Percentiles rank a stretch among this genome's conserved stretches.
Conservation (phyloP, 768 basidiomycete species). For the Trametes cingulata region DNA sequence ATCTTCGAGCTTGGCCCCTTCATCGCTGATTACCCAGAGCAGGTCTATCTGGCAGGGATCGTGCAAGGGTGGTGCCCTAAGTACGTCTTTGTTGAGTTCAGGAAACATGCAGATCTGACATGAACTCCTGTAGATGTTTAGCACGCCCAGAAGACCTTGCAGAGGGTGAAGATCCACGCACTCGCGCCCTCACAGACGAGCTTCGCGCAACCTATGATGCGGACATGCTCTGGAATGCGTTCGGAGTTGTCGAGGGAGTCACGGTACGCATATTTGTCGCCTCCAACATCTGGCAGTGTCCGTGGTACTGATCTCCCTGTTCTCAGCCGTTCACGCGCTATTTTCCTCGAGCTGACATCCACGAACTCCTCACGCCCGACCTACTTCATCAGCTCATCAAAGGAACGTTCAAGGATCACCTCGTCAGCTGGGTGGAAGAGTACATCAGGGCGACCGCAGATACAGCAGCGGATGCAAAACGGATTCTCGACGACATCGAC, state of each 20-base stretch:
- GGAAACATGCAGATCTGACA: too few relatives aligned
- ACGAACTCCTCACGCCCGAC: background rate
- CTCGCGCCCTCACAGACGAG: too few relatives aligned
- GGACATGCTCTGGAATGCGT: too few relatives aligned
- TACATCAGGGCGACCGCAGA: background rate
- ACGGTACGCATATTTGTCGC: too few relatives aligned
- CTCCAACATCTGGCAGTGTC: background rate
- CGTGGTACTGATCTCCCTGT: background rate
- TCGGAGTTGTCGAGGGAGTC: too few relatives aligned
- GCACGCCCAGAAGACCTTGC: background rate
- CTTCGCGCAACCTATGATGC: too few relatives aligned
- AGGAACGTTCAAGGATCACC: too few relatives aligned
- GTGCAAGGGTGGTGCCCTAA: conserved; percentile 25
- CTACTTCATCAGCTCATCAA: background rate
- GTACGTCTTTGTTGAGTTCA: conserved; percentile 5
- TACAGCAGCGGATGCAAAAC: background rate
- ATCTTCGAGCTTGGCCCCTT: conserved; percentile 33
- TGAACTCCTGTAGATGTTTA: background rate
- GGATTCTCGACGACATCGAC: background rate
- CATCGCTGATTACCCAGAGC: conserved; percentile 37
- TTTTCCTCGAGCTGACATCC: background rate
- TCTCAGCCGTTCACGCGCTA: background rate
- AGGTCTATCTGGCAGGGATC: conserved; percentile 24
- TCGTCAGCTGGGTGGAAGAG: background rate
- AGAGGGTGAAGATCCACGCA: background rate